Percentiles rank a stretch among this genome's conserved stretches.
These are phyloP conservation scores for Petunia axillaris DNA, from an alignment of 257 asterid species.

Conservation along the genomic window DNA sequence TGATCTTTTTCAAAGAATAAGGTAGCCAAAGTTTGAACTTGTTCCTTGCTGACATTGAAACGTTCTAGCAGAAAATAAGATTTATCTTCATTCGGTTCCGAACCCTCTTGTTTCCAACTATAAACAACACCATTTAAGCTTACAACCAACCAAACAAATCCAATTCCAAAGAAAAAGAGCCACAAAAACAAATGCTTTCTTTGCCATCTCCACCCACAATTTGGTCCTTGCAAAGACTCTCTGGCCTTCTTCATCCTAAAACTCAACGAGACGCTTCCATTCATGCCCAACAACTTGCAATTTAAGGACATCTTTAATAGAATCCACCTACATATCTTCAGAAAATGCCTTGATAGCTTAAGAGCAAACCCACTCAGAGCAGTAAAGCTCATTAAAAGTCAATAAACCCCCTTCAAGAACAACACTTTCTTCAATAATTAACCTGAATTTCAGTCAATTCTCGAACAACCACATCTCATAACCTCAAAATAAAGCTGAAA, in stretches of 20 bases:
- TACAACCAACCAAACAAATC: conserved; percentile 39
- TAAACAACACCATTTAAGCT: conserved; percentile 33
- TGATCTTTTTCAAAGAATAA: conserved; percentile 38
- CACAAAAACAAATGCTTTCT: conserved; percentile 38
- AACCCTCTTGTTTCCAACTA: conserved; percentile 33
- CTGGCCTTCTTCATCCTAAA: conserved; percentile 40
- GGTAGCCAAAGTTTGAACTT: conserved; percentile 45
- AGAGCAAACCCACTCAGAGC: conserved; percentile 36
- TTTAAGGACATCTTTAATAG: conserved; percentile 55
- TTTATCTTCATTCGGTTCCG: conserved; percentile 38
- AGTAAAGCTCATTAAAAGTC: conserved; percentile 40
- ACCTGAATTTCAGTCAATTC: conserved; percentile 25
- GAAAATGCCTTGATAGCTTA: conserved; percentile 35
- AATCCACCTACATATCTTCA: conserved; percentile 49
- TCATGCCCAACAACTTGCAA: conserved; percentile 39
- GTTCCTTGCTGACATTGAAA: conserved; percentile 59
- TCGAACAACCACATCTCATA: conserved; percentile 18
- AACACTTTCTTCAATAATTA: conserved; percentile 17
- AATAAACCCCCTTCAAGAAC: conserved; percentile 25
- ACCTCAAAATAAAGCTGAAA: conserved; percentile 21
- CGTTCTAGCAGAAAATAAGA: conserved; percentile 39
- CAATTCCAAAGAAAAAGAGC: conserved; percentile 41
- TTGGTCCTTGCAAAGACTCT: conserved; percentile 40
- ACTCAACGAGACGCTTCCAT: conserved; percentile 44
- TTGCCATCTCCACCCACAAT: conserved; percentile 46